phyloP scores from a whole-genome alignment of 306 rosid species.

The Vicia sativa region DNA sequence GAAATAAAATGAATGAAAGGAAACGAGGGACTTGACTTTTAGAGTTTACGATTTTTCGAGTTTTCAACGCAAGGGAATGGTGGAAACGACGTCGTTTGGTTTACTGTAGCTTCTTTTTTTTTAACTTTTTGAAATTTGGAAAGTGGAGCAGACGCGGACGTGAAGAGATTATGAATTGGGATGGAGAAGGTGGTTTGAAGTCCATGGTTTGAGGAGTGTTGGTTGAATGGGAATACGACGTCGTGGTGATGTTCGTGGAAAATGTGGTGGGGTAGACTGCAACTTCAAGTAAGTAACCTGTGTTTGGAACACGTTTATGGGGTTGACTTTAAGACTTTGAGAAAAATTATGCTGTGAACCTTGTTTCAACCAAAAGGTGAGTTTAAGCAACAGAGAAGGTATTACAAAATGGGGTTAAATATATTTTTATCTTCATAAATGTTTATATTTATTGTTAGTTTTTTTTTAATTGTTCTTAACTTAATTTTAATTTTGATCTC shows the following conservation, averaged over 20 bases:
- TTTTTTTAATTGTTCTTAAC: no score
- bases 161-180: constrained; percentile 16
- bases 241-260: constrained; percentile 27
- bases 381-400: background rate
- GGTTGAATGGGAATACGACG: constrained; percentile 2
- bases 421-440: no score
- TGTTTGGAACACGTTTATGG: background rate
- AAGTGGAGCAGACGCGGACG: constrained; percentile 33
- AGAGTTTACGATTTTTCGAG: constrained; percentile 2
- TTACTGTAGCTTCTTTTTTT: no score
- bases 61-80: background rate
- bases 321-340: constrained; percentile 36
- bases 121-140: no score
- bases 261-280: constrained; percentile 28
- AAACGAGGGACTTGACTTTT: constrained; percentile 29
- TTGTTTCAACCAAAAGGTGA: background rate
- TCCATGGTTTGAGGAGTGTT: background rate
- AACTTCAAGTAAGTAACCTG: background rate
- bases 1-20: background rate
- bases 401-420: no score
- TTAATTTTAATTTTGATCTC: no score
- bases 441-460: no score
- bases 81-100: constrained; percentile 42
- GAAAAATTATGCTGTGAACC: no score
- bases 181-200: background rate